Evolutionary conservation across 2,329 filamentous ascomycete genomes (phyloP), one percentile per base, ranked within the genome.

Genomic region (Myriosclerotinia curreyana): DNA sequence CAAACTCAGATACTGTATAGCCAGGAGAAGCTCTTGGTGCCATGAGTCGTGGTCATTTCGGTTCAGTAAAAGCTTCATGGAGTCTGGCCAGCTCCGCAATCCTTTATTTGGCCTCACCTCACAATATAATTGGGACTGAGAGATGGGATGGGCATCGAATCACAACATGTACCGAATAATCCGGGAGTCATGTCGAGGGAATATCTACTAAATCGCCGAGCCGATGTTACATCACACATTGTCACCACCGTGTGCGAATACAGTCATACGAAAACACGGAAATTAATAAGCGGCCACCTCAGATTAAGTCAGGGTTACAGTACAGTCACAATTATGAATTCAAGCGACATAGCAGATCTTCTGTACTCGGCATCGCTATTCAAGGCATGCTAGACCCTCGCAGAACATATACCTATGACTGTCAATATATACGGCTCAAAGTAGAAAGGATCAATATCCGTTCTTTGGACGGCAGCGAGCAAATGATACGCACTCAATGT

Each of bases 211-310:
- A 48, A 14, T 22, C 28, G 11, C 55, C 42, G 42, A 36, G n/a
- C 55, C 55, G 55, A 58, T 36, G 42, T 36, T 48, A 48, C 55
- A 58, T 22, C 22, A 7, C 42, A 25, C n/a, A 36, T 48, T 48
- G 14, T 36, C 42, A 58, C 20, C 20, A n/a, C 42, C 55, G 48
- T 58, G 55, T 36, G 55, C 50, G 34, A 48, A 58, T 22, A 58
- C 42, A 48, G 55, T 38, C 14, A 28, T 36, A 48, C 55, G 36
- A 9, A 22, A 48, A 14, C 31, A 58, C 28, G 25, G 42, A 46
- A 58, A 48, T 48, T 62, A 25, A 60, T 15, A 34, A 34, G 42
- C n/a, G 36, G 55, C n/a, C 0, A 48, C 22, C 55, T 36, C 42
- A 34, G 12, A 36, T 36, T 25, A 22, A 22, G 12, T 14, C 15